A percentile compares a stretch with the other conserved stretches of the same genome.
phyloP scores from a whole-genome alignment of 1,284 basidiomycete species.

The Fistulinella cinereoalba region DNA sequence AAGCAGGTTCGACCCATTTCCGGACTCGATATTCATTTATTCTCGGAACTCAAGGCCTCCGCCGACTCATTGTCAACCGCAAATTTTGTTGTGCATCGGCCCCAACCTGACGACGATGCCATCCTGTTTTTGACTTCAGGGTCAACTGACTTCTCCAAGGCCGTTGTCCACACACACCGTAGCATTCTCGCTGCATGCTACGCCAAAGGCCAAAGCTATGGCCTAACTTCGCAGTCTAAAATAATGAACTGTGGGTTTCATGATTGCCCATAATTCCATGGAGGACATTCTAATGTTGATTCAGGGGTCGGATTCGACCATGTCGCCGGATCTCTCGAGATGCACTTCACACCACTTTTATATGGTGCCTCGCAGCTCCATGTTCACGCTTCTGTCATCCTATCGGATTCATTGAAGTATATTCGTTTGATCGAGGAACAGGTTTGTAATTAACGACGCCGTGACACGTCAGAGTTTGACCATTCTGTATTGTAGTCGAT shows the following conservation, averaged over 20 bases:
- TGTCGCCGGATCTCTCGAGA: constrained; percentile 36
- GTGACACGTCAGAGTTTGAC: not conserved
- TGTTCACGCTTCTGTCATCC: constrained; percentile 31
- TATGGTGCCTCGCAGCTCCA: constrained; percentile 32
- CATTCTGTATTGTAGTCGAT: constrained; percentile 25
- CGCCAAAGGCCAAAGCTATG: constrained; percentile 26
- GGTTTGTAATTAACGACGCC: constrained; percentile 4
- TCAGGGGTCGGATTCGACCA: constrained; percentile 39
- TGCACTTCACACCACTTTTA: constrained; percentile 28
- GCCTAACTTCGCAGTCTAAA: constrained; percentile 26
- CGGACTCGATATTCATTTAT: constrained; percentile 27
- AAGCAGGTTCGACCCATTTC: constrained; percentile 29
- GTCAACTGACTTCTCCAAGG: constrained; percentile 30
- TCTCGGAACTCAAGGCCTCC: constrained; percentile 23
- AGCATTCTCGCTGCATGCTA: constrained; percentile 26
- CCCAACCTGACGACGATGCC: constrained; percentile 26
- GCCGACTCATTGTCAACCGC: constrained; percentile 2
- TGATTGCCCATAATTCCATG: not conserved
- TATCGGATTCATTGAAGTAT: constrained; percentile 28
- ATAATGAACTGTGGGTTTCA: constrained; percentile 30
- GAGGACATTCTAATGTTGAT: constrained; percentile 5
- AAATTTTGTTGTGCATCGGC: constrained; percentile 16
- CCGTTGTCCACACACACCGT: constrained; percentile 26
- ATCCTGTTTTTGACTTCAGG: constrained; percentile 29
- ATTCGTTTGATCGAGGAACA: constrained; percentile 31